A percentile compares a stretch with the other conserved stretches of the same genome.
phyloP scores from a whole-genome alignment of 2,329 filamentous ascomycete species.

The Cadophora sp. region DNA sequence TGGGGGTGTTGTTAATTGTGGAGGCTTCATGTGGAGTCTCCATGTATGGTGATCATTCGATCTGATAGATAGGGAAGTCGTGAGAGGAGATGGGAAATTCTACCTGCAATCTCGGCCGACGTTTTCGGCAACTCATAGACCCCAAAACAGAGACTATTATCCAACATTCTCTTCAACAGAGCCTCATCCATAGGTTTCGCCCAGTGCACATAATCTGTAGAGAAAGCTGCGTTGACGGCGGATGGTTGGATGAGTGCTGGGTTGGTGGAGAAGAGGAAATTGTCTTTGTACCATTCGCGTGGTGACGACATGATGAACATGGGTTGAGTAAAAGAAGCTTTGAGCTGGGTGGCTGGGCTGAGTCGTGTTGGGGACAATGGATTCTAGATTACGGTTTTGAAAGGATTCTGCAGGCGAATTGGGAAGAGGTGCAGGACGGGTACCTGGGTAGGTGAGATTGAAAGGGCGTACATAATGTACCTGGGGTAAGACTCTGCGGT shows the following conservation, averaged over 20 bases:
- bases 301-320: conserved; percentile 24
- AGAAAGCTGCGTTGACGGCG: conserved; percentile 62
- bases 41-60: too few relatives aligned
- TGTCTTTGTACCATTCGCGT: conserved; percentile 55
- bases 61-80: too few relatives aligned
- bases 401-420: background rate
- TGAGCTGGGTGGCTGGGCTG: too few relatives aligned
- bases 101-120: conserved; percentile 45
- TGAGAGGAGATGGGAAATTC: too few relatives aligned
- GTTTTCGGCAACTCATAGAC: conserved; percentile 54
- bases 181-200: conserved; percentile 57
- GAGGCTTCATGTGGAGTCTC: too few relatives aligned
- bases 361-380: too few relatives aligned
- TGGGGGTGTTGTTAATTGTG: conserved; percentile 1
- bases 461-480: background rate
- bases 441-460: background rate
- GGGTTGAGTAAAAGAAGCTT: too few relatives aligned
- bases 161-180: conserved; percentile 57
- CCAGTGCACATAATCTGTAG: conserved; percentile 67
- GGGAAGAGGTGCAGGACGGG: background rate
- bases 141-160: conserved; percentile 65
- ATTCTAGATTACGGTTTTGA: background rate
- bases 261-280: conserved; percentile 68
- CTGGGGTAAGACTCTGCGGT: background rate
- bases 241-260: conserved; percentile 59